Conservation (phyloP, 306 rosid species). For the Coriaria nepalensis region DNA sequence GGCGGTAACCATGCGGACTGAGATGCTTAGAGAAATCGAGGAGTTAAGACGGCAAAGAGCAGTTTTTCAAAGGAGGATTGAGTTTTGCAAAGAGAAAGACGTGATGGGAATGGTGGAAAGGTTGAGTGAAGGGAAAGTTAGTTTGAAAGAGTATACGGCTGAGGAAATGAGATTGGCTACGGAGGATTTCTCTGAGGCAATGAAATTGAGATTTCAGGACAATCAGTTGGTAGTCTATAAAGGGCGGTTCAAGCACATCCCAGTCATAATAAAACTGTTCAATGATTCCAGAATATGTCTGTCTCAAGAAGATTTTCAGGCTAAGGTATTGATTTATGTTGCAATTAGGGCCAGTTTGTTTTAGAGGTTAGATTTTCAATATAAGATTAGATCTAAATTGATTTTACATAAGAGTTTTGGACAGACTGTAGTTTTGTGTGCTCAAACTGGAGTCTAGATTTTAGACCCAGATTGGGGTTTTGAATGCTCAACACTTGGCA, state of each 20-base stretch:
- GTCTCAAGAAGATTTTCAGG: slow-evolving; percentile 30
- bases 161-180: slow-evolving; percentile 63
- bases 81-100: slow-evolving; percentile 58
- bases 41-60: slow-evolving; percentile 45
- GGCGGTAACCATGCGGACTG: slow-evolving; percentile 22
- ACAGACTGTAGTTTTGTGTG: too few species aligned
- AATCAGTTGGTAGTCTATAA: slow-evolving; percentile 27
- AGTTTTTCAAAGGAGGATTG: slow-evolving; percentile 51
- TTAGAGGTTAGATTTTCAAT: neutral
- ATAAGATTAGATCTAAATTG: too few species aligned
- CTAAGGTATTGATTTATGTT: slow-evolving; percentile 28
- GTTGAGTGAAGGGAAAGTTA: slow-evolving; percentile 19
- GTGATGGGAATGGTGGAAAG: slow-evolving; percentile 47
- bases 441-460: too few species aligned
- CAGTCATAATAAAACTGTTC: slow-evolving; percentile 45
- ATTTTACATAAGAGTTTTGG: too few species aligned
- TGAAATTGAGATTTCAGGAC: slow-evolving; percentile 33
- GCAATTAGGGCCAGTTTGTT: neutral
- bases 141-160: slow-evolving; percentile 38
- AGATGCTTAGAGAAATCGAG: slow-evolving; percentile 40
- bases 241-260: slow-evolving; percentile 46
- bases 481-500: neutral
- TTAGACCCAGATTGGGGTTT: neutral
- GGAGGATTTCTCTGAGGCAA: slow-evolving; percentile 34
- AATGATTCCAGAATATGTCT: slow-evolving; percentile 7